phyloP scores from a whole-genome alignment of 306 rosid genomes.

The Vicia villosa region DNA sequence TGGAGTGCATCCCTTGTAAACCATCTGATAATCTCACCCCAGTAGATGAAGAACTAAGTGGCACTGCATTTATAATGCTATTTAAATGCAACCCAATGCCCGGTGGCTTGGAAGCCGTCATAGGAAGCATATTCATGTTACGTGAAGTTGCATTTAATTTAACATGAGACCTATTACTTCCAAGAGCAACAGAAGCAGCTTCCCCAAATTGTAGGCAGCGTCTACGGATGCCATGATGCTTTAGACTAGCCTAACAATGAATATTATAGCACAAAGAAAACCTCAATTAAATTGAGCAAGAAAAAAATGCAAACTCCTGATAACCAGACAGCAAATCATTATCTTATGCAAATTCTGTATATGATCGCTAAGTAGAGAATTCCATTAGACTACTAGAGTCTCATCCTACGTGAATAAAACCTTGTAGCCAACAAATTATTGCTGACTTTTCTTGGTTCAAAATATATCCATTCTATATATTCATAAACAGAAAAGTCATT shows the following conservation, averaged over 20 bases:
- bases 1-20: slow-evolving; percentile 40
- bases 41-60: slow-evolving; percentile 41
- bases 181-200: slow-evolving; percentile 36
- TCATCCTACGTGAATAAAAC: slow-evolving; percentile 25
- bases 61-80: slow-evolving; percentile 62
- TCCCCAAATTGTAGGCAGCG: slow-evolving; percentile 68
- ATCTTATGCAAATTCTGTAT: neutral
- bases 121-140: slow-evolving; percentile 35
- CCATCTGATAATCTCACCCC: slow-evolving; percentile 44
- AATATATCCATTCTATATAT: neutral
- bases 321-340: slow-evolving; percentile 9
- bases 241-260: slow-evolving; percentile 46
- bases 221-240: slow-evolving; percentile 48
- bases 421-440: slow-evolving; percentile 25
- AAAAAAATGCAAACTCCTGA: slow-evolving; percentile 15
- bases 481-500: slow-evolving; percentile 12
- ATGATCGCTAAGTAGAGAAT: slow-evolving; percentile 15
- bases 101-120: slow-evolving; percentile 49
- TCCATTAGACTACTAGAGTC: slow-evolving; percentile 10
- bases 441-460: neutral
- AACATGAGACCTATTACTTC: slow-evolving; percentile 30
- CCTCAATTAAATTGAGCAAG: neutral
- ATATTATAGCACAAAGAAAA: slow-evolving; percentile 31
- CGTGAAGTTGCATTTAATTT: slow-evolving; percentile 37
- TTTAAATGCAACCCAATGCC: slow-evolving; percentile 71